Evolutionary conservation across 768 basidiomycete genomes (phyloP), one percentile per base, ranked within the genome.

Genomic region (Mycena polygramma): DNA sequence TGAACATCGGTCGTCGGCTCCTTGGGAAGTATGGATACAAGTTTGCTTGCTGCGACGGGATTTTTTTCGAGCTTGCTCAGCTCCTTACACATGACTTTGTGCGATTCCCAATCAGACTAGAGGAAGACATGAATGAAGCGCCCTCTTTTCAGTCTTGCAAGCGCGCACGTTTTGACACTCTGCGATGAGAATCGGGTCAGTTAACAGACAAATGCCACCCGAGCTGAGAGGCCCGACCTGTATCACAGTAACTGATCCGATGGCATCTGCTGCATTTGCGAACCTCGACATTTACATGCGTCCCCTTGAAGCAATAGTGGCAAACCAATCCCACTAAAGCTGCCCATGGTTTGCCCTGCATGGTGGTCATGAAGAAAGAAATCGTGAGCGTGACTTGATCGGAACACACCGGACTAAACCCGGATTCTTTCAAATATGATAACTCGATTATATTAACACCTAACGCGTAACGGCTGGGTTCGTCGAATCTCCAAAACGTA

Each of bases 141-240:
- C 41, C 7, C 43, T 36, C 53, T 55, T 63, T 64, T 64, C 63
- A 64, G 63, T 46, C 55, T 54, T 64, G 63, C 54, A 55, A 64
- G 43, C 63, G 43, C 63, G 63, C 63, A 64, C 63, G 7, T 64
- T 64, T 55, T 64, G 63, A 53, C 63, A 64, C 53, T 55, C 63
- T 64, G 63, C 53, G 63, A 64, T 64, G 53, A 64, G 63, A 64
- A 20, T 64, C 63, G 53, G 55, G 52, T 55, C 63, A 64, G 63
- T 64, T 45, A 41, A 53, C 51, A 63, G 61, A 63, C 61, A 63
- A 64, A 64, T 64, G 52, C 61, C 61, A 26, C 49, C 26, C 24
- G 39, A 53, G 61, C 48, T 54, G 53, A 64, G 39, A n/a, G 45
- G 63, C 63, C 55, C 53, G 52, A 64, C 63, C 63, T 64, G n/a